Conservation (phyloP, 129 eudicot genomes). For the Logfia minima region DNA sequence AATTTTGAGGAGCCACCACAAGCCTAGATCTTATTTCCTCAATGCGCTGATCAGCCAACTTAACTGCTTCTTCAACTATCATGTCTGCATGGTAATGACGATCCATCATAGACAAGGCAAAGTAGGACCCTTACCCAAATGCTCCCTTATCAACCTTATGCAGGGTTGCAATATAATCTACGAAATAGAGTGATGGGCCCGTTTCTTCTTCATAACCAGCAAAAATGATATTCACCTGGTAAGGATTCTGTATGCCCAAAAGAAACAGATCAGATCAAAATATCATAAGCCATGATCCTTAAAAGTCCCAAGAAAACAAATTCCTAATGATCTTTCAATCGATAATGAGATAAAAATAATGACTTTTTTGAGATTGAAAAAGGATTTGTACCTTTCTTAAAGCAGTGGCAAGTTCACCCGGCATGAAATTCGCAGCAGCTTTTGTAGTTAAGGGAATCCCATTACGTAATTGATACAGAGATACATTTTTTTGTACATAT, state of each 20-base stretch:
- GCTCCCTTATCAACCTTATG: slow-evolving; percentile 94
- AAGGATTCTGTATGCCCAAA: slow-evolving; percentile 57
- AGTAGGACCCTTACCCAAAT: slow-evolving; percentile 90
- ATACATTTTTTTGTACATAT: slow-evolving; percentile 76
- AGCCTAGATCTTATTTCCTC: slow-evolving; percentile 76
- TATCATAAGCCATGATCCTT: background rate
- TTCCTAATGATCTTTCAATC: background rate
- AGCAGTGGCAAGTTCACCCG: slow-evolving; percentile 87
- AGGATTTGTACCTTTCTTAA: slow-evolving; percentile 58
- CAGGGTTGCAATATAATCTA: slow-evolving; percentile 82
- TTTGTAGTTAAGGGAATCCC: slow-evolving; percentile 80
- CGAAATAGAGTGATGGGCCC: slow-evolving; percentile 72
- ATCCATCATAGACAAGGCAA: slow-evolving; percentile 94
- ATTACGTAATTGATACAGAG: slow-evolving; percentile 77
- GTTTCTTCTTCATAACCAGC: slow-evolving; percentile 78
- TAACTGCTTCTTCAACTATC: slow-evolving; percentile 81
- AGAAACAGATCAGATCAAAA: background rate
- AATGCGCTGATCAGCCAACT: slow-evolving; percentile 75
- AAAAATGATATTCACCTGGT: slow-evolving; percentile 58
- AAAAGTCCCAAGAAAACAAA: background rate
- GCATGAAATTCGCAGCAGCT: slow-evolving; percentile 78
- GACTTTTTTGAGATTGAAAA: background rate
- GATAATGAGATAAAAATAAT: background rate
- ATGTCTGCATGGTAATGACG: slow-evolving; percentile 73
- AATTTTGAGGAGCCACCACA: slow-evolving; percentile 92